phyloP scores from a whole-genome alignment of 345 rosid species.

The Gossypium thurberi region DNA sequence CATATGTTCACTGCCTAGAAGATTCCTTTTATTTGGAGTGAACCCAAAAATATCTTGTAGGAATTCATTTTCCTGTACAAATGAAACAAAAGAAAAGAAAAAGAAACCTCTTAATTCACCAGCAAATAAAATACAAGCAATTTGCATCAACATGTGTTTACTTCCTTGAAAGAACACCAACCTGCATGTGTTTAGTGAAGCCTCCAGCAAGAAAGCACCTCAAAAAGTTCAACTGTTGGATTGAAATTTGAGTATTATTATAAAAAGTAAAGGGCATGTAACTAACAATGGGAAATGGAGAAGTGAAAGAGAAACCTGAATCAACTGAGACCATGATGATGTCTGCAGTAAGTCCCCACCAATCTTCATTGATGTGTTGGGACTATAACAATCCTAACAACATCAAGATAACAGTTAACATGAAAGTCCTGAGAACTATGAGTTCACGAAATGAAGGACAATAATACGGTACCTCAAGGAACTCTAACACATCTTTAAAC shows the following conservation, averaged over 20 bases:
- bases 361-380: conserved; percentile 61
- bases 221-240: conserved; percentile 63
- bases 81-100: not conserved
- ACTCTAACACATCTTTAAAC: conserved; percentile 74
- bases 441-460: not conserved
- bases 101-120: not conserved
- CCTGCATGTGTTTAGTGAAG: conserved; percentile 94
- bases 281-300: not conserved
- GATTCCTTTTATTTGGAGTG: conserved; percentile 50
- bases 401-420: not conserved
- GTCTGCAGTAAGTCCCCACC: conserved; percentile 61
- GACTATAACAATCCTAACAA: conserved; percentile 52
- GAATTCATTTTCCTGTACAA: conserved; percentile 70
- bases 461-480: conserved; percentile 48
- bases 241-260: not conserved
- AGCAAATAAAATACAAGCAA: not conserved
- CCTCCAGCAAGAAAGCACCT: conserved; percentile 91
- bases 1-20: conserved; percentile 33
- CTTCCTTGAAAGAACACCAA: conserved; percentile 23
- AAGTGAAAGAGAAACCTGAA: conserved; percentile 40
- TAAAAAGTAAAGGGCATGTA: conserved; percentile 8
- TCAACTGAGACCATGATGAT: conserved; percentile 64
- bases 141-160: not conserved
- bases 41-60: conserved; percentile 74
- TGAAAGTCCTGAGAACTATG: not conserved